These are phyloP conservation scores for Cymbopogon flexuosus DNA, from an alignment of 202 grass and related monocot species.

Conservation along the genomic window DNA sequence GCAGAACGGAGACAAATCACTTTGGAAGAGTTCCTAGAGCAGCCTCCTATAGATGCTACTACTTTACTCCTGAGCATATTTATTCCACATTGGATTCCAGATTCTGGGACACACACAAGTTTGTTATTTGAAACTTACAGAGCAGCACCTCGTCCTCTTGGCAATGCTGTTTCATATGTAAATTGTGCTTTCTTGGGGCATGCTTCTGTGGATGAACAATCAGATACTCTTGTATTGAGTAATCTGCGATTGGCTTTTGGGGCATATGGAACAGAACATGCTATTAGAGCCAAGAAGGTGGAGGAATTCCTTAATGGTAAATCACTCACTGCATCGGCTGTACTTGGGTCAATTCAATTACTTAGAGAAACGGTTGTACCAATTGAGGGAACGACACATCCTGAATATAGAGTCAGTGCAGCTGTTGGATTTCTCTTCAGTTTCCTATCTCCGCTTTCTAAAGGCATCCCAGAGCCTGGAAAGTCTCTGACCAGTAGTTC, in stretches of 20 bases:
- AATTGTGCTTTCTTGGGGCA: constrained; percentile 62
- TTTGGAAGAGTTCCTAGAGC: constrained; percentile 66
- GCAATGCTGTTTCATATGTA: constrained; percentile 73
- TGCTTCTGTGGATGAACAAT: constrained; percentile 36
- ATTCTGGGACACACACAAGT: neutral
- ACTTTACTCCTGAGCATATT: constrained; percentile 67
- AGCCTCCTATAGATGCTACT: constrained; percentile 47
- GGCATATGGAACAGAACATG: constrained; percentile 72
- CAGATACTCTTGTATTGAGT: constrained; percentile 33
- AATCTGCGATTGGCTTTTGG: constrained; percentile 64
- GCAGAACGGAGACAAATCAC: constrained; percentile 41
- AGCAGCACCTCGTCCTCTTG: constrained; percentile 73
- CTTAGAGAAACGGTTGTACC: constrained; percentile 65
- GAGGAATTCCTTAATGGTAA: constrained; percentile 56
- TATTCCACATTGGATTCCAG: constrained; percentile 55
- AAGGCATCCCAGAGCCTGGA: constrained; percentile 28
- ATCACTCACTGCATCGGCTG: constrained; percentile 43
- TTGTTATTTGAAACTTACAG: constrained; percentile 71
- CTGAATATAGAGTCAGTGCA: constrained; percentile 63
- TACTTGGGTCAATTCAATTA: constrained; percentile 52
- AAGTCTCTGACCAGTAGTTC: neutral
- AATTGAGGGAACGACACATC: constrained; percentile 63
- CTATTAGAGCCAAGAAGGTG: constrained; percentile 59
- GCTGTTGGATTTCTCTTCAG: constrained; percentile 77
- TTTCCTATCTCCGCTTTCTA: constrained; percentile 53